Evolutionary conservation across 495 filamentous ascomycete species (phyloP).

Genomic region (Penicillium ucsense): DNA sequence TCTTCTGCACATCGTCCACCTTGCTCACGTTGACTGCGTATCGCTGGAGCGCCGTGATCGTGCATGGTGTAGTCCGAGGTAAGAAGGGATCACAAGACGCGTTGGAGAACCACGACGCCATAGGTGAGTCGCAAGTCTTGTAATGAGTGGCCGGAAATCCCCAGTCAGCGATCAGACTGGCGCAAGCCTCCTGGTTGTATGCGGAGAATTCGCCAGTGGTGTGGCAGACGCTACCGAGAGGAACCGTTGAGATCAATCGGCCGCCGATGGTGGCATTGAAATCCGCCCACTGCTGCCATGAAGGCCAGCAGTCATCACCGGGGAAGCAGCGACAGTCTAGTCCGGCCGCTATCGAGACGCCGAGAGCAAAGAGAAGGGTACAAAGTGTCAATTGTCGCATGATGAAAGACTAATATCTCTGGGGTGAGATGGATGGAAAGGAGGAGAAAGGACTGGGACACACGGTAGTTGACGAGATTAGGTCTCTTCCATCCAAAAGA

Average conservation of each 20-base stretch:
- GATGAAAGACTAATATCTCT: no score
- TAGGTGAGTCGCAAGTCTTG: slow-evolving; percentile 25
- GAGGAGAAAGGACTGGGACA: no score
- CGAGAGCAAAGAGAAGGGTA: neutral
- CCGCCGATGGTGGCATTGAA: slow-evolving; percentile 23
- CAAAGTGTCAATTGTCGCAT: neutral
- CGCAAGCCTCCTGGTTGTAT: slow-evolving; percentile 20
- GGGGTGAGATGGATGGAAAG: no score
- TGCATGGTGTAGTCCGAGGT: slow-evolving; percentile 32
- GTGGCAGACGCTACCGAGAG: slow-evolving; percentile 30
- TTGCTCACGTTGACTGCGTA: slow-evolving; percentile 32
- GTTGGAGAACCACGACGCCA: slow-evolving; percentile 37
- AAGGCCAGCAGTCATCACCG: slow-evolving; percentile 24
- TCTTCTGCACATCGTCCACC: slow-evolving; percentile 9
- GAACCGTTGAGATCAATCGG: slow-evolving; percentile 20
- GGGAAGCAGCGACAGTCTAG: slow-evolving; percentile 19
- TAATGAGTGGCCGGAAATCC: slow-evolving; percentile 13
- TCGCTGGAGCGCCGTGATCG: slow-evolving; percentile 37
- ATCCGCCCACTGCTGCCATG: slow-evolving; percentile 12
- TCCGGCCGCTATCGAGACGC: neutral
- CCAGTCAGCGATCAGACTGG: slow-evolving; percentile 13
- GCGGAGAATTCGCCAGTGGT: slow-evolving; percentile 2
- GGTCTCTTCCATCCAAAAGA: no score
- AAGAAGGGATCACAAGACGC: slow-evolving; percentile 41
- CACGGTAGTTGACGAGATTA: no score